Percentiles rank a stretch among this genome's conserved stretches.
Conservation (phyloP, 1,284 basidiomycete species). For the Malassezia sympodialis region DNA sequence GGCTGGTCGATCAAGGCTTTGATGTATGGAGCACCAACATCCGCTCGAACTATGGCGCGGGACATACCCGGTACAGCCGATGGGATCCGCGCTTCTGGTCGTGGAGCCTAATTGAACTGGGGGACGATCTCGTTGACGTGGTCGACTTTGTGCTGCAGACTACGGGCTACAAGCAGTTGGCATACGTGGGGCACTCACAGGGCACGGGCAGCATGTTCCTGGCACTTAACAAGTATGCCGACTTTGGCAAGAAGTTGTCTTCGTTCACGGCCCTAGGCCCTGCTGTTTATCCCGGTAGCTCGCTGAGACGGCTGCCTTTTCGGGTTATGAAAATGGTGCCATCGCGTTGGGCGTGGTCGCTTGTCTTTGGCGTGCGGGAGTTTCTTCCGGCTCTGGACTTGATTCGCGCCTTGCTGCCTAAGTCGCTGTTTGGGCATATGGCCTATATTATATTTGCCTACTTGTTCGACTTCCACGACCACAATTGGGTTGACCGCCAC, state of each 20-base stretch:
- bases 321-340: slow-evolving; percentile 37
- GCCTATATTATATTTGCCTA: slow-evolving; percentile 43
- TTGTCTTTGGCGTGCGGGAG: slow-evolving; percentile 40
- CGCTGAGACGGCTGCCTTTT: slow-evolving; percentile 44
- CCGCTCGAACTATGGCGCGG: slow-evolving; percentile 42
- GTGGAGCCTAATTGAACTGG: slow-evolving; percentile 45
- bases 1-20: slow-evolving; percentile 47
- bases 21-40: slow-evolving; percentile 48
- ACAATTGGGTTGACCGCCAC: slow-evolving; percentile 42
- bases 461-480: slow-evolving; percentile 45
- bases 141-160: slow-evolving; percentile 41
- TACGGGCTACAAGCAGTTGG: slow-evolving; percentile 34
- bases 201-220: slow-evolving; percentile 46
- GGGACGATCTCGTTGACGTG: slow-evolving; percentile 40
- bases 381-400: slow-evolving; percentile 42
- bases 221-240: slow-evolving; percentile 40
- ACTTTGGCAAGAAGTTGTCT: slow-evolving; percentile 39
- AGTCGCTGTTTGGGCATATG: slow-evolving; percentile 44
- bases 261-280: slow-evolving; percentile 44
- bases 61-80: slow-evolving; percentile 38
- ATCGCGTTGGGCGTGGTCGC: slow-evolving; percentile 42
- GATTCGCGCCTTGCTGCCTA: slow-evolving; percentile 33
- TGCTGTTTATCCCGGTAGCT: slow-evolving; percentile 43
- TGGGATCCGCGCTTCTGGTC: slow-evolving; percentile 48
- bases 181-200: slow-evolving; percentile 45